Evolutionary conservation across 108 stramenopile genomes (phyloP).

Genomic region (Pseudonitzschia multiseries): DNA sequence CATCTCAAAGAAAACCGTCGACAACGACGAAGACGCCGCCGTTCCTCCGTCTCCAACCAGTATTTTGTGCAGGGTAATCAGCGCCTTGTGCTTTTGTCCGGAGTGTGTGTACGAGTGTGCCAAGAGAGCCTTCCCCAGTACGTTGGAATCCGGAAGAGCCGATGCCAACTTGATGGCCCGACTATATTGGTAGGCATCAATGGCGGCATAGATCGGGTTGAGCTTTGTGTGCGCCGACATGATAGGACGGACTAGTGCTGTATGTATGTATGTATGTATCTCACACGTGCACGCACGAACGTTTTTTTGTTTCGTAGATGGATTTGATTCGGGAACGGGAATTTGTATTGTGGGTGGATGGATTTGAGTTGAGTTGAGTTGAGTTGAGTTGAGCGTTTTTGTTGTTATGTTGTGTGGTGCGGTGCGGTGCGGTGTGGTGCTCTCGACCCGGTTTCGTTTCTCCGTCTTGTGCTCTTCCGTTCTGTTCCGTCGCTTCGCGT

Average conservation of each 20-base stretch:
- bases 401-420: no score
- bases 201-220: conserved; percentile 66
- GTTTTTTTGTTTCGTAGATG: no score
- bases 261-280: not conserved
- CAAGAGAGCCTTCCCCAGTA: conserved; percentile 59
- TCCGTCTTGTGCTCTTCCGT: no score
- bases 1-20: conserved; percentile 35
- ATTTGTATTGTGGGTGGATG: no score
- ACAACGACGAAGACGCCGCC: not conserved
- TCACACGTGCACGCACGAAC: no score
- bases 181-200: conserved; percentile 65
- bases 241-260: not conserved
- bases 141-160: conserved; percentile 38
- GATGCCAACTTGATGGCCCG: conserved; percentile 67
- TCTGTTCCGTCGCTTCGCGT: no score
- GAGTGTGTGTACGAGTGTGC: conserved; percentile 60
- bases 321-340: no score
- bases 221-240: conserved; percentile 32
- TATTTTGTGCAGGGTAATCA: conserved; percentile 43
- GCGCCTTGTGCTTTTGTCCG: conserved; percentile 54
- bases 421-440: no score
- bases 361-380: no score
- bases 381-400: no score
- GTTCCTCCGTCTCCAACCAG: conserved; percentile 27
- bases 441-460: no score